Base-by-base conservation (phyloP, 495 filamentous ascomycete genomes). In the Rostrohypoxylon terebratum region DNA sequence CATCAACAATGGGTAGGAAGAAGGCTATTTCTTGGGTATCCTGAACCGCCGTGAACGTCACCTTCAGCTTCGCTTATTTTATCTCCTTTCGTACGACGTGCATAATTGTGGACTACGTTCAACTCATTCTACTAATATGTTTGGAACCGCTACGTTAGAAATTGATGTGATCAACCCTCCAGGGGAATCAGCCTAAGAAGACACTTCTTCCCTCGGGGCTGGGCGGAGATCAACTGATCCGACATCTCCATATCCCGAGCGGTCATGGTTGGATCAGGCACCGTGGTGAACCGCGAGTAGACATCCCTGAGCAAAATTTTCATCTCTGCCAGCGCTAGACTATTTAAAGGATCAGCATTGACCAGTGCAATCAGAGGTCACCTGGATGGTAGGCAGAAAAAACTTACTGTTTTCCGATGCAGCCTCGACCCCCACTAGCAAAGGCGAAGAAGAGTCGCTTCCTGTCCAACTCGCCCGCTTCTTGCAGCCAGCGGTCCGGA, bases 321-420 rank as follows among this genome's bases (percentile, higher is more conserved):
- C 88, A 91, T 91, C 74, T 91, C 89, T 33, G 86, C 84, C n/a
- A 89, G 82, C 0, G 88, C 89, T 40, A 91, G 81, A 74, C 89
- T 90, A 66, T 54, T 6, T 65, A n/a, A 66, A 2, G 40, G 10
- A 28, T 73, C 33, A 63, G 51, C 6, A 51, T 28, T 28, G 33
- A 1, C 13, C 6, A 38, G 10, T 5, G 33, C 11, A 14, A 42
- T 50, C 8, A 28, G 23, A 28, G 9, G 9, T 23, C 6, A 23
- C 5, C 14, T 53, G 16, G 11, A 3, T 50, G 6, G 28, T 28
- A 13, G 48, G 8, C 31, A 53, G 13, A 18, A 6, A 11, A 13
- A 54, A 79, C 86, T 78, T 78, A 86, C 86, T 88, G 86, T 70
- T 84, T 87, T 0, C 87, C 87, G 53, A 87, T 78, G 57, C 87